Evolutionary conservation across 805 yeast species (phyloP), one percentile per base, ranked within the genome.

Genomic region (Teunomyces tritomae): DNA sequence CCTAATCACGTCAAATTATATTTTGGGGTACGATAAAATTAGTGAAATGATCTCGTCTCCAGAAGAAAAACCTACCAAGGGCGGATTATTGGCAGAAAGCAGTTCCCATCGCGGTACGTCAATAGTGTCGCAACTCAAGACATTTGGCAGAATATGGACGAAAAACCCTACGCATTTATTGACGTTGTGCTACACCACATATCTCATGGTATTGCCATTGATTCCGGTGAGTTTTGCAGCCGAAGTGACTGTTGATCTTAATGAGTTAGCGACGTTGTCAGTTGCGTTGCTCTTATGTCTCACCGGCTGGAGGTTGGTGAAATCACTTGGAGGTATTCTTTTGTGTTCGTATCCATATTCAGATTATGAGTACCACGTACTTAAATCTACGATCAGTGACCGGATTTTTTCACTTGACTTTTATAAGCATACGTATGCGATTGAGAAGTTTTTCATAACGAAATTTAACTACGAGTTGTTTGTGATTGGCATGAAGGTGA

Each of bases 381-480:
- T 77, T 8, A 71, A 69, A 49, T 49, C 67, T 0, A 57, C 67
- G 4, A 73, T 87, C 4, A 63, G 63, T n/a, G 75, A 73, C 39
- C 61, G 63, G 8, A 74, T 87, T n/a, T 61, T 67, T 24, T 58
- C 60, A 1, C 62, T 83, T n/a, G 82, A 79, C 10, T 68, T 67
- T 33, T 87, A 78, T 64, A 81, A 77, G 56, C 62, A 74, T 2
- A 63, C 68, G 4, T 84, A 82, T 56, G 58, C 60, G 5, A 59
- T 86, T 11, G 71, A 76, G 10, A 71, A 61, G 56, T 70, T 86
- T 7, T 68, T 79, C 44, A 67, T 87, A 5, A 75, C 86, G 3
- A 82, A 84, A 54, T 83, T 85, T 33, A 86, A 83, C 59, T 80
- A 82, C 58, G 77, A 76, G 49, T 65, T 84, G 3, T 81, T 75